Evolutionary conservation across 2,329 filamentous ascomycete species (phyloP), one percentile per base, ranked within the genome.

Genomic region (Neofusicoccum sp.): DNA sequence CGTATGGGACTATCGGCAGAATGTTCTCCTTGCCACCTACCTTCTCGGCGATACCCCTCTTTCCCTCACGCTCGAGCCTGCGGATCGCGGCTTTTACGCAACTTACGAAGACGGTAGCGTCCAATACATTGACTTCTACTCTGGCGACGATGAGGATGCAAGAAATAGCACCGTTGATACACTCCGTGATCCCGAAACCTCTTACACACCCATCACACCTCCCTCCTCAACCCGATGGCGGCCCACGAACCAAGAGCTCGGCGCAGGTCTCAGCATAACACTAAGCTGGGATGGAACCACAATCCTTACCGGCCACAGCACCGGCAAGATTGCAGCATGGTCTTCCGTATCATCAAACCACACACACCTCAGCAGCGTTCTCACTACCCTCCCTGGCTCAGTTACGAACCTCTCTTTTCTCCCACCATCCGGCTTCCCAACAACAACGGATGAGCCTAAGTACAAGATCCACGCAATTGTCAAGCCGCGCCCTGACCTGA

Each of bases 1-100:
- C 68, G 82, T 96, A 63, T 99, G 95, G 95, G 93, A 98, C 76
- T 96, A 96, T 72, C 86, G 87, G 63, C 90, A 86, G 0, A 91
- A 91, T 40, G 84, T 86, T 63, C 80, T 89, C 9, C 78, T 98
- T 61, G 86, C 93, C 44, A 98, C 92, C 3, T 86, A 96, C 65
- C 82, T 98, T 41, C 85, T 98, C 61, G 86, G 90, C 1, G 81
- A 83, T n/a, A 79, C 83, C 16, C 91, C 93, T 14, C 80, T 89
- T 31, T 92, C 88, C 67, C 73, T 93, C 34, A 79, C 85, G 7
- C 79, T 98, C 4, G 95, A 98, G 73, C 89, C 93, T 0, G 91
- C 88, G 63, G 89, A 93, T 65, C 85, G 93, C 57, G 91, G 89
- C 4, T 85, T 95, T 61, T 96, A 93, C 69, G 85, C 89, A 45